A percentile compares a stretch with the other conserved stretches of the same genome.
These are phyloP conservation scores for Desmodesmus armatus DNA, from an alignment of 139 green algal species.

Conservation along the genomic window DNA sequence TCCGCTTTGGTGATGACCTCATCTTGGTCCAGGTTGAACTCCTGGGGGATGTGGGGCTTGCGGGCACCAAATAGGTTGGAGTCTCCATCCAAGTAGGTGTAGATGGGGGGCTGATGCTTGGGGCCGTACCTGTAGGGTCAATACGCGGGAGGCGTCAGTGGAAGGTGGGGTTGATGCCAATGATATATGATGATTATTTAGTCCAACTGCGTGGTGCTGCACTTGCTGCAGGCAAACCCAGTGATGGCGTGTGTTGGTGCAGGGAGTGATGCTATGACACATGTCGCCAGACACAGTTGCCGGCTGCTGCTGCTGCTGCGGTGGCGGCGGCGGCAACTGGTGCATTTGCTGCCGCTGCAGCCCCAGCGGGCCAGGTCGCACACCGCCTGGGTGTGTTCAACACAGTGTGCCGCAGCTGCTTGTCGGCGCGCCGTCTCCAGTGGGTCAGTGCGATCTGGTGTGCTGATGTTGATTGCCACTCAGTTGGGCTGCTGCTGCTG, in stretches of 20 bases:
- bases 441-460: too few species aligned
- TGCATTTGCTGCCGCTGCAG: background rate
- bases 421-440: too few species aligned
- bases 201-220: background rate
- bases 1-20: constrained; percentile 7
- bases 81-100: constrained; percentile 26
- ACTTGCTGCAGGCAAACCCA: background rate
- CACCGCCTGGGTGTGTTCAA: too few species aligned
- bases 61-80: constrained; percentile 24
- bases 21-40: background rate
- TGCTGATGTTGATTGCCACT: too few species aligned
- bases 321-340: background rate
- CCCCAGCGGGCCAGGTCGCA: too few species aligned
- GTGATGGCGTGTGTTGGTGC: too few species aligned
- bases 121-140: constrained; percentile 14
- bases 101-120: constrained; percentile 13
- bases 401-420: too few species aligned
- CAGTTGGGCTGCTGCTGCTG: too few species aligned
- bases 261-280: too few species aligned
- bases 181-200: background rate
- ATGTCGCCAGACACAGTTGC: too few species aligned
- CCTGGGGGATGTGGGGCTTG: constrained; percentile 21
- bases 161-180: background rate
- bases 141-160: background rate
- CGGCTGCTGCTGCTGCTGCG: background rate